phyloP scores from a whole-genome alignment of 148 eudicot genomes.

The Camellia japonica region DNA sequence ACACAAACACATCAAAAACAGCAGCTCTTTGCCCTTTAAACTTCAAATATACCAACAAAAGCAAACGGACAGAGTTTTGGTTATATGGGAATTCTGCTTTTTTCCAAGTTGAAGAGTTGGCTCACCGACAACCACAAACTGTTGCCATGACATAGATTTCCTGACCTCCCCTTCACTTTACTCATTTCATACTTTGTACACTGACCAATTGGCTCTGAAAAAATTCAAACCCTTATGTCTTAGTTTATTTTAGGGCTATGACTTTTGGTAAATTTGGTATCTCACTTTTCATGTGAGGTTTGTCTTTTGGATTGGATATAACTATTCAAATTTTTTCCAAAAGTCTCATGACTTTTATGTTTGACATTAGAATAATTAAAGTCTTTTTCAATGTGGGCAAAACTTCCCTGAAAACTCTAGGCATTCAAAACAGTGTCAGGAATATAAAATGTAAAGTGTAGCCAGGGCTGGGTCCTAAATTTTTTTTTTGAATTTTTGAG shows the following conservation, averaged over 20 bases:
- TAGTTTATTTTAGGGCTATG: not conserved
- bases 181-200: not conserved
- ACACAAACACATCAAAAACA: slow-evolving; percentile 11
- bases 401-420: not conserved
- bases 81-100: slow-evolving; percentile 14
- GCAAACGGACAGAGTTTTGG: slow-evolving; percentile 14
- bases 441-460: no score
- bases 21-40: slow-evolving; percentile 7
- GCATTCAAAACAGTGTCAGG: no score
- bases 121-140: slow-evolving; percentile 20
- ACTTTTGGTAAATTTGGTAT: slow-evolving; percentile 6
- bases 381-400: not conserved
- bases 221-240: slow-evolving; percentile 15
- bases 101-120: slow-evolving; percentile 13
- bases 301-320: slow-evolving; percentile 10
- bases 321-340: not conserved
- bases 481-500: no score
- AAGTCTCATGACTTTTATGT: slow-evolving; percentile 2
- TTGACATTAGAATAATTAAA: not conserved
- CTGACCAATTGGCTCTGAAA: slow-evolving; percentile 19
- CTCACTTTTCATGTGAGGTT: slow-evolving; percentile 12
- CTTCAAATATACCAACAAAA: slow-evolving; percentile 10
- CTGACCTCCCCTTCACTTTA: not conserved
- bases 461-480: no score
- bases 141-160: slow-evolving; percentile 6